Conservation (phyloP, 2,329 filamentous ascomycete species). For the Talaromyces sp. region DNA sequence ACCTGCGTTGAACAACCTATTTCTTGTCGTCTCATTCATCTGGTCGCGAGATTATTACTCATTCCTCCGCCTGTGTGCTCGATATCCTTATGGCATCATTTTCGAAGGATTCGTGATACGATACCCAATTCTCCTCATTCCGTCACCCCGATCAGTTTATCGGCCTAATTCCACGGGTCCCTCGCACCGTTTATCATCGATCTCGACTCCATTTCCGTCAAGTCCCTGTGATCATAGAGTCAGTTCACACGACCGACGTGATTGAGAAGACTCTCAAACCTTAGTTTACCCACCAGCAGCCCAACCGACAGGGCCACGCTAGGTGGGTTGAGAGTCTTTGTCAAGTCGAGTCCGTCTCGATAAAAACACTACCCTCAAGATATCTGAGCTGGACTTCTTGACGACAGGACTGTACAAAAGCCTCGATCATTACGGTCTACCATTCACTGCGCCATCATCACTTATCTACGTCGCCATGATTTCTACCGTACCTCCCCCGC, state of each 20-base stretch:
- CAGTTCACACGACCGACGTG: not conserved
- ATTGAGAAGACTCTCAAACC: slow-evolving; percentile 1
- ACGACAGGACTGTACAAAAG: not conserved
- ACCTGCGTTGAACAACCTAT: not conserved
- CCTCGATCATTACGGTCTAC: not conserved
- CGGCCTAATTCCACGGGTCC: not conserved
- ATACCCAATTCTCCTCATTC: not conserved
- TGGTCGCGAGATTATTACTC: not conserved
- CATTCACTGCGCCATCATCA: not conserved
- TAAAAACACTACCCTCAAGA: not conserved
- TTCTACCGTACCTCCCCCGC: slow-evolving; percentile 30
- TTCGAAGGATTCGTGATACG: not conserved
- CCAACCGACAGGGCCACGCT: slow-evolving; percentile 27
- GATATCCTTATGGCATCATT: not conserved
- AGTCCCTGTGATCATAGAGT: not conserved
- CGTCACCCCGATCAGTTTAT: slow-evolving; percentile 11
- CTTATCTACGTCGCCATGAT: slow-evolving; percentile 24
- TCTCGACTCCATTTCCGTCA: not conserved
- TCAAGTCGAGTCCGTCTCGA: not conserved
- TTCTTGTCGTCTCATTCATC: not conserved
- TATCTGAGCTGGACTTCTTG: not conserved
- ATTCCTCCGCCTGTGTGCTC: not conserved
- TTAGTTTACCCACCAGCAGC: slow-evolving; percentile 20
- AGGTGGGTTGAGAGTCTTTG: slow-evolving; percentile 20
- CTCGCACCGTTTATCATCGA: slow-evolving; percentile 1